These are phyloP conservation scores for Mycena latifolia DNA, from an alignment of 768 basidiomycete genomes.

Conservation along the genomic window DNA sequence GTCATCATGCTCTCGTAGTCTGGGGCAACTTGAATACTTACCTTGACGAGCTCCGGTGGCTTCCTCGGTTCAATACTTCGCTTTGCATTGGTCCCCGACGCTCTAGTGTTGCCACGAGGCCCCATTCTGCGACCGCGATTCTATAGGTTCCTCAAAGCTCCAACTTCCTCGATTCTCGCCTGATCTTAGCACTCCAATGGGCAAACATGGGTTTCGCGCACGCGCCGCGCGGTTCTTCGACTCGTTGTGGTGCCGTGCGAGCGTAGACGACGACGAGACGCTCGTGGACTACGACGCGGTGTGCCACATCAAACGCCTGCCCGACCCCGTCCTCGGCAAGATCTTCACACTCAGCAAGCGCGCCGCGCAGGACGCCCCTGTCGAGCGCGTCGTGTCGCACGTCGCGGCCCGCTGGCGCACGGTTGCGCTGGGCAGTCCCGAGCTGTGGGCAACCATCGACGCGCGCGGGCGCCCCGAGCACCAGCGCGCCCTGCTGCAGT, in stretches of 20 bases:
- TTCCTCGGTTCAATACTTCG: background rate
- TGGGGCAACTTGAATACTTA: too few relatives aligned
- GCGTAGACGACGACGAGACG: conserved; percentile 10
- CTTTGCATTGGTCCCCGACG: background rate
- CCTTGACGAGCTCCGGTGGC: background rate
- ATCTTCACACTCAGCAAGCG: conserved; percentile 19
- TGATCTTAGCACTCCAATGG: background rate
- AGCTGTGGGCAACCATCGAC: conserved; percentile 50
- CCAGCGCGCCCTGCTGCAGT: conserved; percentile 37
- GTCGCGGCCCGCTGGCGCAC: conserved; percentile 51
- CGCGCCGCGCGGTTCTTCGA: conserved; percentile 7
- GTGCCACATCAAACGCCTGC: conserved; percentile 24
- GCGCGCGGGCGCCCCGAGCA: conserved; percentile 42
- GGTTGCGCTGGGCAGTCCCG: conserved; percentile 48
- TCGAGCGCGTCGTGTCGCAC: conserved; percentile 42
- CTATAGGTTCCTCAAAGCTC: background rate
- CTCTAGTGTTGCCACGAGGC: too few relatives aligned
- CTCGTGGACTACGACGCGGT: conserved; percentile 25
- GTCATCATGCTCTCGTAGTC: too few relatives aligned
- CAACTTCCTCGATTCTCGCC: too few relatives aligned
- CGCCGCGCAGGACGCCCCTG: background rate
- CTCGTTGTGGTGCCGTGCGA: background rate
- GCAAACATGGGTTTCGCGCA: conserved; percentile 3
- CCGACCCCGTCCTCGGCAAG: conserved; percentile 19
- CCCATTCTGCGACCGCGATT: too few relatives aligned